Base-by-base conservation (phyloP, 768 basidiomycete genomes). In the Exsudoporus frostii region DNA sequence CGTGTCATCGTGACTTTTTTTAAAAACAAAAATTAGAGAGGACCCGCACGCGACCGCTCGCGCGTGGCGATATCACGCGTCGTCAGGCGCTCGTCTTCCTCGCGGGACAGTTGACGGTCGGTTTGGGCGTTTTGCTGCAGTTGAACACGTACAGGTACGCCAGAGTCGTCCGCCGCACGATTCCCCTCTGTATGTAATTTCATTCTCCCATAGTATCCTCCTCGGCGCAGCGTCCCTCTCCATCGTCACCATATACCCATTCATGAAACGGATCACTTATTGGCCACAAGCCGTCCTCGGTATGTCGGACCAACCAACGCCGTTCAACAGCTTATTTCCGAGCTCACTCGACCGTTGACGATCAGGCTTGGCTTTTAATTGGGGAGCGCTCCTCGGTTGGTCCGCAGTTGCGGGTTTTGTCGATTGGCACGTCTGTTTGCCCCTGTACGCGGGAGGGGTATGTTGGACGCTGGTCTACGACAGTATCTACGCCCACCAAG, bases 281-380 rank as follows among this genome's bases (percentile, higher is more conserved):
- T 99, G 96, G 91, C 97, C 97, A 2, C 97, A 99, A 66, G 86
- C 90, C 37, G 88, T 97, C 27, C 85, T 99, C 20, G 96, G 95
- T 92, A 54, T 53, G 83, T 45, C n/a, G 29, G 14, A 30, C 7
- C 43, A 19, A 4, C n/a, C 19, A 14, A 44, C 29, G 9, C n/a
- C 10, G 29, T 30, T 30, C 19, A 8, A 19, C n/a, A 30, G 1
- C 5, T 17, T 17, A 4, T 27, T 11, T 42, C 11, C 42, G 17
- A 3, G 24, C 8, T 29, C 20, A 17, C n/a, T 3, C 17, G 2
- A 4, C 39, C 42, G 32, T 7, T 33, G 33, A 47, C 29, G 27
- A 46, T 5, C 4, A 95, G 94, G 95, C 10, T 78, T 98, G 42
- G 86, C 95, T 0, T 99, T 95, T 71, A 98, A 98, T 71, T 99